These are phyloP conservation scores for Apiospora kogelbergensis DNA, from an alignment of 2,329 filamentous ascomycete species.

Conservation along the genomic window DNA sequence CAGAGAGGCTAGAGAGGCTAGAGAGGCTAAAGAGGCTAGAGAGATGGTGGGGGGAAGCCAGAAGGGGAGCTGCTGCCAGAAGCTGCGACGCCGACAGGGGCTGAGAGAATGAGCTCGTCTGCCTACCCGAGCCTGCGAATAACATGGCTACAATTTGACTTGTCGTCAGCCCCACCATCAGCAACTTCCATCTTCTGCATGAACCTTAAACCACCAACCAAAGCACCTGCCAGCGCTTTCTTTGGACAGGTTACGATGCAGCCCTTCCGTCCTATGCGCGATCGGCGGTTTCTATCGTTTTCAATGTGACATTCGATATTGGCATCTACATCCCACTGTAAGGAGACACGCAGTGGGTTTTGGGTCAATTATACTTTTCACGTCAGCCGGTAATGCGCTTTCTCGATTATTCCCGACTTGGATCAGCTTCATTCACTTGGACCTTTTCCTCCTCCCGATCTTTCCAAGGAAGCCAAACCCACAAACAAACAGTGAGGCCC, in stretches of 20 bases:
- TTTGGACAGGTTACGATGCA: not conserved
- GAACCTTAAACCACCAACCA: conserved; percentile 1
- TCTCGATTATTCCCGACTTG: not conserved
- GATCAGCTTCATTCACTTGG: not conserved
- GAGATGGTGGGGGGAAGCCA: too few relatives aligned
- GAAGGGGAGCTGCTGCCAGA: not conserved
- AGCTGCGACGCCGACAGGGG: not conserved
- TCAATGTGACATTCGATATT: not conserved
- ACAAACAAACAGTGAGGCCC: not conserved
- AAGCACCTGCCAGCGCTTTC: not conserved
- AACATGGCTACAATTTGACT: too few relatives aligned
- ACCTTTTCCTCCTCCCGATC: not conserved
- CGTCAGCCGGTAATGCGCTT: not conserved
- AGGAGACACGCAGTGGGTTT: not conserved
- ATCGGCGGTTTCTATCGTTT: not conserved
- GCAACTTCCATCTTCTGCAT: not conserved
- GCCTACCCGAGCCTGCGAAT: too few relatives aligned
- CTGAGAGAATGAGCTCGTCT: not conserved
- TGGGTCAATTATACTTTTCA: not conserved
- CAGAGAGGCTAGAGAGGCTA: too few relatives aligned
- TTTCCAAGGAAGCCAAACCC: not conserved
- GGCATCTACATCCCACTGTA: not conserved
- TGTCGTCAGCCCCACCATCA: not conserved
- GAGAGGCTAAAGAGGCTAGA: too few relatives aligned
- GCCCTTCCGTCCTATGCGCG: not conserved